A percentile compares a stretch with the other conserved stretches of the same genome.
phyloP scores from a whole-genome alignment of 1,284 basidiomycete genomes.

The Volvariella surrecta region DNA sequence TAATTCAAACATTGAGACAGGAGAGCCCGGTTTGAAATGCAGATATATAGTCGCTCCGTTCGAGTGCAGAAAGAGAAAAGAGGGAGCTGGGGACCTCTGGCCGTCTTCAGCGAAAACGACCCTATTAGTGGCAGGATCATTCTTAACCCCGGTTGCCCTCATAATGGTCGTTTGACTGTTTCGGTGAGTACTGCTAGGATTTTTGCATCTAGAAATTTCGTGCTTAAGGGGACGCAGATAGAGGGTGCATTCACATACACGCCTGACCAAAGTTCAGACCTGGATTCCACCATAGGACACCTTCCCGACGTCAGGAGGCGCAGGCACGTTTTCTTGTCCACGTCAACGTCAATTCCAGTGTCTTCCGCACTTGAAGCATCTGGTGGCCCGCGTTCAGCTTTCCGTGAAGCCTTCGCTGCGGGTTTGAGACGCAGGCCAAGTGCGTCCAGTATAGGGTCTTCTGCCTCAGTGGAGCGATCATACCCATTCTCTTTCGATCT shows the following conservation, averaged over 20 bases:
- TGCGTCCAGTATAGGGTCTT: slow-evolving; percentile 25
- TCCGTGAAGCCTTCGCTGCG: slow-evolving; percentile 39
- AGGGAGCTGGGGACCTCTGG: slow-evolving; percentile 29
- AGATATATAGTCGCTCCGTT: slow-evolving; percentile 49
- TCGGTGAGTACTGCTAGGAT: slow-evolving; percentile 31
- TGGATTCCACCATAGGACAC: slow-evolving; percentile 16
- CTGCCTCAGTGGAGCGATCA: slow-evolving; percentile 24
- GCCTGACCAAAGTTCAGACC: slow-evolving; percentile 20
- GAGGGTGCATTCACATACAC: slow-evolving; percentile 53
- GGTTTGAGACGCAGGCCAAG: slow-evolving; percentile 32
- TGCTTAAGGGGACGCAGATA: slow-evolving; percentile 29
- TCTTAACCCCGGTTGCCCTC: slow-evolving; percentile 40
- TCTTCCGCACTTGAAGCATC: slow-evolving; percentile 27
- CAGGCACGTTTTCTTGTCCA: slow-evolving; percentile 51
- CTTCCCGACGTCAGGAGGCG: slow-evolving; percentile 22
- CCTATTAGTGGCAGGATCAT: slow-evolving; percentile 49
- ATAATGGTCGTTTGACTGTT: slow-evolving; percentile 47
- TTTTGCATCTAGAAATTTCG: not conserved
- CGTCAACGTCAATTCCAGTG: slow-evolving; percentile 37
- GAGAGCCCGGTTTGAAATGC: slow-evolving; percentile 47
- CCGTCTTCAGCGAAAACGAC: slow-evolving; percentile 54
- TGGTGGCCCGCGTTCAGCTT: slow-evolving; percentile 33
- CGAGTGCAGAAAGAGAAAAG: slow-evolving; percentile 34
- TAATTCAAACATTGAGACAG: slow-evolving; percentile 21
- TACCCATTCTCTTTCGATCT: slow-evolving; percentile 54